phyloP scores from a whole-genome alignment of 2,329 filamentous ascomycete genomes.

The Colletotrichum sp. region DNA sequence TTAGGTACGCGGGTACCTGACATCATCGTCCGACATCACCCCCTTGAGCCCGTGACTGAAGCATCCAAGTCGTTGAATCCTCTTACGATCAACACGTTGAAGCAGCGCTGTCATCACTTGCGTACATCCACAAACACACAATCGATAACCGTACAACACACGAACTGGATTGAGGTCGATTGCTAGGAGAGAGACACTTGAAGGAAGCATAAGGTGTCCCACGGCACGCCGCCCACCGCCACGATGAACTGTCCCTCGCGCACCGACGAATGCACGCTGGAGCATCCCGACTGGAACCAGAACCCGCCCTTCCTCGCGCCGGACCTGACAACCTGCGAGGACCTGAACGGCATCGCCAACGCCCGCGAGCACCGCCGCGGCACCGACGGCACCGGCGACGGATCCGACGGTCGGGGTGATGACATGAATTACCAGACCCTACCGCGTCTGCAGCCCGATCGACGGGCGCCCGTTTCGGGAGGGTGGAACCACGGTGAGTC shows the following conservation, averaged over 20 bases:
- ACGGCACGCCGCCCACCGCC: neutral
- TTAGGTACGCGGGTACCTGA: conserved; percentile 6
- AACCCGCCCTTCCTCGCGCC: conserved; percentile 54
- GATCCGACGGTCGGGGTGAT: conserved; percentile 4
- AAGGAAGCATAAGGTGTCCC: neutral
- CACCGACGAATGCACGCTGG: conserved; percentile 53
- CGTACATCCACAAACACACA: neutral
- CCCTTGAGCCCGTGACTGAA: neutral
- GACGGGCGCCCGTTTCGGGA: conserved; percentile 19
- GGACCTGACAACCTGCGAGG: conserved; percentile 57
- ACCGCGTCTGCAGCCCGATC: conserved; percentile 16
- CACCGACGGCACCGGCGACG: conserved; percentile 35
- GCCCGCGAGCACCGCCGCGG: conserved; percentile 47
- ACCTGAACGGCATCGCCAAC: conserved; percentile 61
- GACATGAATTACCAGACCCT: conserved; percentile 23
- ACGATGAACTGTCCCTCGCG: conserved; percentile 61
- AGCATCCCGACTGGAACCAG: conserved; percentile 59
- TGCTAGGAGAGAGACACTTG: neutral
- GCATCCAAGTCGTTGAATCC: neutral
- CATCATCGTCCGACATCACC: neutral
- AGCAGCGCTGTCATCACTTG: neutral
- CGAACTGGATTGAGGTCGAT: neutral
- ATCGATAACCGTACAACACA: neutral
- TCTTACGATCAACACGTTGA: neutral
- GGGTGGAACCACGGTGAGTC: conserved; percentile 15